Evolutionary conservation across 306 rosid genomes (phyloP).

Genomic region (Cicer pinnatifidum): DNA sequence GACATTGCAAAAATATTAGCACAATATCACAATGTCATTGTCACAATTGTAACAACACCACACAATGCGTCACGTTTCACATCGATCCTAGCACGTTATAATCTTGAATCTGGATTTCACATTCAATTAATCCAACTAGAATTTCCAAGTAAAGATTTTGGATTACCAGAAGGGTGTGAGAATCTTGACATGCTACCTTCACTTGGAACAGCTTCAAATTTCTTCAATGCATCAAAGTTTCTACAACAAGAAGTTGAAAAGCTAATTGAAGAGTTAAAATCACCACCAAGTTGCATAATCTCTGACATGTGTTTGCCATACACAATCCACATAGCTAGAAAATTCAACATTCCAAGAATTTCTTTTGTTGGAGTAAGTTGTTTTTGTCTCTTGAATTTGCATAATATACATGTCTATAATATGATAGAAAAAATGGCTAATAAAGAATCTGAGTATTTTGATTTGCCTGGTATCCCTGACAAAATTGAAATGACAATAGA

Average conservation of each 20-base stretch:
- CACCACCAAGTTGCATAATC: constrained; percentile 58
- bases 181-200: constrained; percentile 69
- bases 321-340: constrained; percentile 49
- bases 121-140: constrained; percentile 55
- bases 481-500: constrained; percentile 48
- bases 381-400: constrained; percentile 29
- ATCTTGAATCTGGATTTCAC: neutral
- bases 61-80: constrained; percentile 63
- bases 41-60: constrained; percentile 72
- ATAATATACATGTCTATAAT: neutral
- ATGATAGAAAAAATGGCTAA: constrained; percentile 16
- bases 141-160: constrained; percentile 63
- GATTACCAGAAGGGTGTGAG: constrained; percentile 69
- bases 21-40: constrained; percentile 47
- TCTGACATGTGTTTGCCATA: constrained; percentile 63
- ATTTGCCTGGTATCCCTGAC: constrained; percentile 54
- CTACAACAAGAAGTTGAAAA: constrained; percentile 48
- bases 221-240: constrained; percentile 45
- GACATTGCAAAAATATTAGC: constrained; percentile 70
- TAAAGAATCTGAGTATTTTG: constrained; percentile 44
- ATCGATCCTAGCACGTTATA: too few relatives aligned
- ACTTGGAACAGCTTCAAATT: neutral
- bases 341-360: constrained; percentile 59
- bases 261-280: constrained; percentile 46
- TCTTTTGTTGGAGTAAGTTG: constrained; percentile 49